Percentiles rank a stretch among this genome's conserved stretches.
phyloP scores from a whole-genome alignment of 306 rosid genomes.

The Vigna nakashimae region DNA sequence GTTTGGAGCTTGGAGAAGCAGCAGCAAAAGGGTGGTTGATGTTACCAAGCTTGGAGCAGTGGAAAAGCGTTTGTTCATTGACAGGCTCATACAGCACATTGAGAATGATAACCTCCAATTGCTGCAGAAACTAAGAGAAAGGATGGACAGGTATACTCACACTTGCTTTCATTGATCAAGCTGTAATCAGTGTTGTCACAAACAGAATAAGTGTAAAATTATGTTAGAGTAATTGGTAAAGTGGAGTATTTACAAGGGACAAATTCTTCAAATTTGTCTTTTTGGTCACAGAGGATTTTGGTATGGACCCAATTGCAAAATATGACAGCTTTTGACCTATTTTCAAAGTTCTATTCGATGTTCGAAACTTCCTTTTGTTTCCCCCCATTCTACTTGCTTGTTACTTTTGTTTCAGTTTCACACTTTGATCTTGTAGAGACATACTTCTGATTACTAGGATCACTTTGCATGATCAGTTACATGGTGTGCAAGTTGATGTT shows the following conservation, averaged over 20 bases:
- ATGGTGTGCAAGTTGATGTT: neutral
- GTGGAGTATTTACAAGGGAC: constrained; percentile 5
- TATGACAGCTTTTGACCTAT: constrained; percentile 21
- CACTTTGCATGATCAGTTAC: neutral
- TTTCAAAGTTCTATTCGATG: constrained; percentile 34
- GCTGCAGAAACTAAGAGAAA: constrained; percentile 55
- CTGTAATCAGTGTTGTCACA: constrained; percentile 17
- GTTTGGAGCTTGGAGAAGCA: no score
- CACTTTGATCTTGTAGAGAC: constrained; percentile 1
- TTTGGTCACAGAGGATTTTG: neutral
- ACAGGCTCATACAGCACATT: constrained; percentile 63
- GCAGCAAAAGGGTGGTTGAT: constrained; percentile 58
- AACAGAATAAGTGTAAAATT: constrained; percentile 12
- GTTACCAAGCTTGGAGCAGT: constrained; percentile 69
- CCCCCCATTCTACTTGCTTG: neutral
- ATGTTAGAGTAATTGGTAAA: constrained; percentile 10
- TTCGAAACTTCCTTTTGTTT: constrained; percentile 25
- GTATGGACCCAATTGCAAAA: constrained; percentile 21
- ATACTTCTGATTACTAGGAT: neutral
- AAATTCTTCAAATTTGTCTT: constrained; percentile 20
- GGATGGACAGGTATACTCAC: constrained; percentile 63
- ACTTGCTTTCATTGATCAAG: constrained; percentile 21
- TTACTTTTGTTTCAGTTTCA: constrained; percentile 24
- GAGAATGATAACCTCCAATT: constrained; percentile 65
- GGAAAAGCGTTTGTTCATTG: constrained; percentile 60